phyloP scores from a whole-genome alignment of 1,139 yeast species.

The Candida albicans region DNA sequence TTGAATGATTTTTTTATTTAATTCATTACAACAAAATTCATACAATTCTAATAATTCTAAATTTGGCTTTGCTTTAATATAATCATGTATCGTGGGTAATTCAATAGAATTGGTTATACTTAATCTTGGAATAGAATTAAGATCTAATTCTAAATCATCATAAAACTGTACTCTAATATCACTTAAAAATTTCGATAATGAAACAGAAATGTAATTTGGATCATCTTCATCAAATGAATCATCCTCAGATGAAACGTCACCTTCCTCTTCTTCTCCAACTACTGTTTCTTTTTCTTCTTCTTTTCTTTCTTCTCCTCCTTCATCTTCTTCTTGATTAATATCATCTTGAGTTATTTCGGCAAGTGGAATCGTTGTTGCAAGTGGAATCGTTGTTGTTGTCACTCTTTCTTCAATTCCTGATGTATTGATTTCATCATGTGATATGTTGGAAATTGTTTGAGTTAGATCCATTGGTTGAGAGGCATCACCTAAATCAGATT shows the following conservation, averaged over 20 bases:
- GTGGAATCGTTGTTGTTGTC: slow-evolving; percentile 28
- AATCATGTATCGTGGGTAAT: slow-evolving; percentile 24
- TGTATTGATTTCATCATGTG: slow-evolving; percentile 1
- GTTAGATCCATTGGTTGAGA: slow-evolving; percentile 5
- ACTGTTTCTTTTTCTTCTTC: neutral
- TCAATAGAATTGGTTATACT: slow-evolving; percentile 22
- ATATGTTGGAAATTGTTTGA: slow-evolving; percentile 1
- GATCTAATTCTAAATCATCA: slow-evolving; percentile 49
- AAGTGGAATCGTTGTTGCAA: slow-evolving; percentile 32
- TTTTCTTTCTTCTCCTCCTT: neutral
- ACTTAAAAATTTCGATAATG: slow-evolving; percentile 42
- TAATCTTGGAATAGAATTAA: slow-evolving; percentile 23
- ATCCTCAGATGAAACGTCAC: slow-evolving; percentile 5
- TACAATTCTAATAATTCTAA: slow-evolving; percentile 46
- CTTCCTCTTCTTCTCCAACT: slow-evolving; percentile 11
- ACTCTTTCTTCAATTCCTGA: slow-evolving; percentile 13
- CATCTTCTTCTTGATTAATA: neutral
- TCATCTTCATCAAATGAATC: slow-evolving; percentile 16
- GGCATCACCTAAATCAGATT: neutral
- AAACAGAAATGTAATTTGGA: slow-evolving; percentile 31
- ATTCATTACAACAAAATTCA: slow-evolving; percentile 54
- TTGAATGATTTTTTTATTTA: slow-evolving; percentile 50
- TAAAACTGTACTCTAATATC: slow-evolving; percentile 53
- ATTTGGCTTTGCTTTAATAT: slow-evolving; percentile 29
- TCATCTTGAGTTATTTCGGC: slow-evolving; percentile 23